Base-by-base conservation (phyloP, 192 early-diverging fungal genomes). In the Funneliformis geosporum region DNA sequence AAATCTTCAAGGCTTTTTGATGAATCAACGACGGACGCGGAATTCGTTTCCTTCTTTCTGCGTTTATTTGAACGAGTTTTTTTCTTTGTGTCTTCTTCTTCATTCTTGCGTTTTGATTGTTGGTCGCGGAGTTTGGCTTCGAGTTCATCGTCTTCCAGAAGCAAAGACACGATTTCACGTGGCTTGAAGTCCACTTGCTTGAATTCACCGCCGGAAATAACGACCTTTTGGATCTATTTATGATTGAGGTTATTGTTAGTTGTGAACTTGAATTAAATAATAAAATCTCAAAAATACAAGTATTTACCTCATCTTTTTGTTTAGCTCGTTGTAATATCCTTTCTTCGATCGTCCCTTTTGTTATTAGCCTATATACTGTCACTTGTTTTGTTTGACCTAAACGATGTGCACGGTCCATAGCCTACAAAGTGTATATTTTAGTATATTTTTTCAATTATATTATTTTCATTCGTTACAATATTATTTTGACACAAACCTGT, bases 181-280 rank as follows among this genome's bases (percentile, higher is more conserved):
- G 96, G 93, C 83, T 95, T 97, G 59, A 95, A 93, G 67, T 95
- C 95, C 28, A 94, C 92, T 84, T 88, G 89, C 82, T 90, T 91
- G 81, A 91, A 92, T 75, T 95, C 94, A 8, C 94, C 94, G n/a
- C 96, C 96, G 21, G 94, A 92, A 77, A 97, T 96, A 50, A 97
- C 96, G 2, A 97, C 95, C 71, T 94, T 94, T 80, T 97, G 96
- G 25, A 96, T 96, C 81, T 81, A 44, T 77, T 67, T 8, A 38
- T 75, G 6, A 55, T 18, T 2, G 33, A 33, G 69, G 44, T 55
- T 18, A 72, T 47, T 2, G 8, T 5, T 21, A 68, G 7, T 9
- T 40, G 40, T 8, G 40, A 68, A 40, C n/a, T 68, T 47, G 27
- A 50, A n/a, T 75, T 4, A 33, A 12, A 44, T 2, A 25, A 64